Conservation (phyloP, 305 asterid genomes). For the Fraxinus xanthoxyloides region DNA sequence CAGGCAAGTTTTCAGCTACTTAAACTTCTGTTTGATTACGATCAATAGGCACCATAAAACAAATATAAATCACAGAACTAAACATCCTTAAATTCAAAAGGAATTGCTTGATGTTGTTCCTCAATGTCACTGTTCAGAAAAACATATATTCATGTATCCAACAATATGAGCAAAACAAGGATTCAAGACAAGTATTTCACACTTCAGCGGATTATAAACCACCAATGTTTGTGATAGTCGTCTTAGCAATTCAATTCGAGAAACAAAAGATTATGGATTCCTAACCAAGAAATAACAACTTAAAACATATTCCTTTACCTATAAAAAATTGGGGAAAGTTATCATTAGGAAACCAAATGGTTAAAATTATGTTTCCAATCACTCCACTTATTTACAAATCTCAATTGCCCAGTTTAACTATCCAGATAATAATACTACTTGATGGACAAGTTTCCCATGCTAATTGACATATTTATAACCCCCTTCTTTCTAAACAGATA, state of each 20-base stretch:
- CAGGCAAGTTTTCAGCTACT: slow-evolving; percentile 6
- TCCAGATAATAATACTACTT: neutral
- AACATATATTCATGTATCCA: neutral
- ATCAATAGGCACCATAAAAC: neutral
- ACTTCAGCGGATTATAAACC: neutral
- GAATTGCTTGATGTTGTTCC: neutral
- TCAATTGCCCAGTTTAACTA: neutral
- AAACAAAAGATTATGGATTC: neutral
- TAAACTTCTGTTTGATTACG: neutral
- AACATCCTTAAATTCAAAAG: slow-evolving; percentile 1
- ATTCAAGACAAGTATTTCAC: slow-evolving; percentile 4
- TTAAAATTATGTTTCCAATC: neutral
- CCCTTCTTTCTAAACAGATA: neutral
- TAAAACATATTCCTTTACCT: neutral
- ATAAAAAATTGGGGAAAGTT: neutral
- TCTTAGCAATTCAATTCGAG: neutral
- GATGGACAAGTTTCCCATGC: neutral
- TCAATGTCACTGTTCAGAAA: slow-evolving; percentile 1
- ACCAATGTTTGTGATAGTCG: neutral
- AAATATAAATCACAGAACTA: neutral
- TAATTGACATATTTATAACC: neutral
- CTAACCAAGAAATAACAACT: neutral
- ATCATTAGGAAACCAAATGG: neutral
- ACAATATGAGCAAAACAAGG: neutral
- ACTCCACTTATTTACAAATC: neutral